A percentile compares a stretch with the other conserved stretches of the same genome.
These are phyloP conservation scores for Silene vulgaris DNA, from an alignment of 179 eudicot species.

Conservation along the genomic window DNA sequence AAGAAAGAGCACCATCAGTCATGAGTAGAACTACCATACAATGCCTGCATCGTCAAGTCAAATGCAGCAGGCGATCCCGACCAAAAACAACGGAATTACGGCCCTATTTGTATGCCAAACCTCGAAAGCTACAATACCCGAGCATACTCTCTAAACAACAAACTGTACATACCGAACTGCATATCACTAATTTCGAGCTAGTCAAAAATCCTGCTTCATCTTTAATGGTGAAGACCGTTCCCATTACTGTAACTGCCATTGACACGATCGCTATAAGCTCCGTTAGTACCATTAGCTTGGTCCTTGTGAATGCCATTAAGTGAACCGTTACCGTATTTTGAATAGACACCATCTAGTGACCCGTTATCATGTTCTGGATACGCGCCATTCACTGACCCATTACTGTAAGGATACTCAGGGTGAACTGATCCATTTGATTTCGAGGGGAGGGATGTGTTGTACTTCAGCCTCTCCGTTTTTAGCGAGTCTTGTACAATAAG, in stretches of 20 bases:
- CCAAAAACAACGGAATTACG: constrained; percentile 46
- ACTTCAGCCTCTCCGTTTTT: constrained; percentile 21
- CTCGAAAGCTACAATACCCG: constrained; percentile 31
- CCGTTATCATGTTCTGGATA: constrained; percentile 14
- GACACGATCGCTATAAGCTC: constrained; percentile 18
- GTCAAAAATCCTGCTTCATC: constrained; percentile 6
- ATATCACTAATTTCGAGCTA: constrained; percentile 19
- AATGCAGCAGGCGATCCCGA: constrained; percentile 52
- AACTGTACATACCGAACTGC: constrained; percentile 23
- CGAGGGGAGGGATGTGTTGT: constrained; percentile 29
- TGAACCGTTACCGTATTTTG: constrained; percentile 19
- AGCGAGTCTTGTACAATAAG: constrained; percentile 21
- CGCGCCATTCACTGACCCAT: constrained; percentile 26
- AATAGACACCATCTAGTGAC: constrained; percentile 6
- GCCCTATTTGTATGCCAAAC: constrained; percentile 36
- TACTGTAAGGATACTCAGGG: constrained; percentile 26
- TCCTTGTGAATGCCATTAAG: constrained; percentile 34
- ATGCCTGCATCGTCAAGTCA: constrained; percentile 4
- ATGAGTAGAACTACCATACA: neutral
- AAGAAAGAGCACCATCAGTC: neutral
- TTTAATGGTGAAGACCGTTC: constrained; percentile 19
- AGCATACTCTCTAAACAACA: constrained; percentile 20
- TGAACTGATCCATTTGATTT: constrained; percentile 30
- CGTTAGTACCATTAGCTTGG: constrained; percentile 19
- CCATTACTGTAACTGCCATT: constrained; percentile 27